Evolutionary conservation across 2,329 filamentous ascomycete genomes (phyloP), one percentile per base, ranked within the genome.

Genomic region (Fusarium praegraminearum): DNA sequence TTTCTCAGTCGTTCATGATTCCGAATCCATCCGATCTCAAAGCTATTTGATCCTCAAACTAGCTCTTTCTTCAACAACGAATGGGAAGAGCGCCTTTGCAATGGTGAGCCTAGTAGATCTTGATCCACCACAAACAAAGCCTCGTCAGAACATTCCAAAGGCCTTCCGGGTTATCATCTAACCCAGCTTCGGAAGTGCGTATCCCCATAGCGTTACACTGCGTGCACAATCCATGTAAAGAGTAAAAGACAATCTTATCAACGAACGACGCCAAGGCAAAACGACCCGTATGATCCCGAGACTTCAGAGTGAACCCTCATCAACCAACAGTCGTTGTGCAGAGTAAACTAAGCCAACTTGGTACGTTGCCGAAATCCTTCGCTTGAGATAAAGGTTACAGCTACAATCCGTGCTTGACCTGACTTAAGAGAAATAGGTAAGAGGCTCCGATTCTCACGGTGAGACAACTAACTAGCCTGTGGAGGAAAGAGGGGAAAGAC

Each of bases 381-480:
- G 56, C 40, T 30, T 46, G 28, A 44, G 6, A 28, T 24, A 20
- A 16, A 16, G 15, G 15, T 15, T 10, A 22, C 18, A 24, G 6
- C 5, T 44, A 20, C 43, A 13, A 44, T 64, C 61, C 35, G 59
- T 64, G 44, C 59, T 46, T 40, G 26, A 35, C 33, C n/a, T n/a
- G 44, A 12, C n/a, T 32, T 36, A 32, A 32, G 18, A 24, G 20
- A 28, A 51, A 51, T 36, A 40, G 33, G 49, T 43, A 60, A 20
- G 24, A 45, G 22, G 32, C 15, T 33, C 61, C 53, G 57, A 16
- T 38, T 41, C 57, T 65, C 62, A 65, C 53, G 38, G 61, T 53
- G 53, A 60, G 30, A 65, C 22, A 13, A 26, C 22, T 40, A 16
- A 15, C 13, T 8, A 51, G 6, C 22, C 33, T 49, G 41, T 28